A percentile compares a stretch with the other conserved stretches of the same genome.
Conservation (phyloP, 352 stramenopile genomes). For the Phytophthora tentaculata region DNA sequence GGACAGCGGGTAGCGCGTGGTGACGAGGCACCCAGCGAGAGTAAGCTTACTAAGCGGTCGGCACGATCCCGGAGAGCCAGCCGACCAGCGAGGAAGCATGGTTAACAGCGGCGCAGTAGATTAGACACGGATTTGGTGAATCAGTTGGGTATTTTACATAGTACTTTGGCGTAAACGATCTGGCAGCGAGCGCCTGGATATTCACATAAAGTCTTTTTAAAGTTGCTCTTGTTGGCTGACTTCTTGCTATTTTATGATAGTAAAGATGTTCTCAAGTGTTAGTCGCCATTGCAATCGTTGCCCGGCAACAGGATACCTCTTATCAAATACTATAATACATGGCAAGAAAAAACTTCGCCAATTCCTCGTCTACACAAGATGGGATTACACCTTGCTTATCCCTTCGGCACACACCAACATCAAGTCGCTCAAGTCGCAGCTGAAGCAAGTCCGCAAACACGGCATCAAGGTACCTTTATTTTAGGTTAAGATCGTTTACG, state of each 20-base stretch:
- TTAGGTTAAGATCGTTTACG: slow-evolving; percentile 31
- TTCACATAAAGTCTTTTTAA: slow-evolving; percentile 2
- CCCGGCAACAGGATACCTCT: no score
- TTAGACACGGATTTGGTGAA: slow-evolving; percentile 19
- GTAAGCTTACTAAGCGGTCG: not conserved
- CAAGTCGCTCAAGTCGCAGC: no score
- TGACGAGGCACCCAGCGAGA: slow-evolving; percentile 5
- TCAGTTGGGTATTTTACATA: slow-evolving; percentile 7
- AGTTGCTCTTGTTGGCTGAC: not conserved
- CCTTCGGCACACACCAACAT: no score
- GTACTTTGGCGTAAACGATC: slow-evolving; percentile 26
- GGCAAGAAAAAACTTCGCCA: no score
- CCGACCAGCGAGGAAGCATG: slow-evolving; percentile 3
- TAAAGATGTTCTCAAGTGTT: no score
- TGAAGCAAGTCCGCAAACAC: no score
- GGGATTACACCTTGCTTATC: no score
- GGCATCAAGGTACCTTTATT: no score
- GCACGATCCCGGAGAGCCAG: slow-evolving; percentile 12
- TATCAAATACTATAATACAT: no score
- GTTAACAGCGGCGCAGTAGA: slow-evolving; percentile 9
- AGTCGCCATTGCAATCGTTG: no score
- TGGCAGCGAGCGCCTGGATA: slow-evolving; percentile 22
- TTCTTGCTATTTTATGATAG: no score
- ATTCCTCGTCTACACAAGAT: no score
- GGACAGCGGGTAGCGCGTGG: slow-evolving; percentile 10